phyloP scores from a whole-genome alignment of 192 early-diverging fungal species.

The Gamsiella multidivaricata region DNA sequence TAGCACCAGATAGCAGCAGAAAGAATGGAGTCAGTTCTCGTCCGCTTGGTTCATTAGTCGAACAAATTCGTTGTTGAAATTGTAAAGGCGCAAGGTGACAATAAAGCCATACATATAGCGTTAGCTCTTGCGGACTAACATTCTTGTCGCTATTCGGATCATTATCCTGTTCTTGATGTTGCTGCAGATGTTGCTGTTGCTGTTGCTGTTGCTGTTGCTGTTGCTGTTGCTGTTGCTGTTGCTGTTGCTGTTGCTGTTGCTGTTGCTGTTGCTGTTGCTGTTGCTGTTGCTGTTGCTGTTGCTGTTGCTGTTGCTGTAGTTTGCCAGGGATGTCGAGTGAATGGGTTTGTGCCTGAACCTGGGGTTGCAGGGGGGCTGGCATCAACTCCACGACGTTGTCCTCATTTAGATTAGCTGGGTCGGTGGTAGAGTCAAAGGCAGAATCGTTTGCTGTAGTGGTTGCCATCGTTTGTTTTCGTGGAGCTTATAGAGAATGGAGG shows the following conservation, averaged over 20 bases:
- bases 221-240: neutral
- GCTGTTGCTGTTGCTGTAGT: constrained; percentile 20
- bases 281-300: constrained; percentile 11
- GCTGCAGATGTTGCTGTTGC: constrained; percentile 3
- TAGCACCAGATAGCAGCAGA: neutral
- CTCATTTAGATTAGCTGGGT: neutral
- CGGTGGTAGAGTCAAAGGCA: neutral
- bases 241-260: constrained; percentile 6
- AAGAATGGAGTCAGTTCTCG: no score
- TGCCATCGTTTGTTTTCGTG: constrained; percentile 36
- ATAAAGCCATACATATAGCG: constrained; percentile 23
- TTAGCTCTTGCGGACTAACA: constrained; percentile 47
- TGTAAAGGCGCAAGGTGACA: neutral
- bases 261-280: constrained; percentile 6
- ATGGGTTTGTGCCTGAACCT: constrained; percentile 48
- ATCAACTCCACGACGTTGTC: no score
- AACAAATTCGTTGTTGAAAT: no score
- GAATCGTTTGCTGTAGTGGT: constrained; percentile 12
- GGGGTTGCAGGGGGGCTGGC: constrained; percentile 22
- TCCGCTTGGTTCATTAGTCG: no score
- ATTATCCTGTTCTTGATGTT: neutral
- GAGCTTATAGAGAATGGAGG: no score
- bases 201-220: constrained; percentile 2
- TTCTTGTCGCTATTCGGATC: constrained; percentile 24
- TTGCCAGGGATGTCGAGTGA: constrained; percentile 49